A percentile compares a stretch with the other conserved stretches of the same genome.
Evolutionary conservation across 2,329 filamentous ascomycete genomes (phyloP).

Genomic region (Nothomitra cinnamomea): DNA sequence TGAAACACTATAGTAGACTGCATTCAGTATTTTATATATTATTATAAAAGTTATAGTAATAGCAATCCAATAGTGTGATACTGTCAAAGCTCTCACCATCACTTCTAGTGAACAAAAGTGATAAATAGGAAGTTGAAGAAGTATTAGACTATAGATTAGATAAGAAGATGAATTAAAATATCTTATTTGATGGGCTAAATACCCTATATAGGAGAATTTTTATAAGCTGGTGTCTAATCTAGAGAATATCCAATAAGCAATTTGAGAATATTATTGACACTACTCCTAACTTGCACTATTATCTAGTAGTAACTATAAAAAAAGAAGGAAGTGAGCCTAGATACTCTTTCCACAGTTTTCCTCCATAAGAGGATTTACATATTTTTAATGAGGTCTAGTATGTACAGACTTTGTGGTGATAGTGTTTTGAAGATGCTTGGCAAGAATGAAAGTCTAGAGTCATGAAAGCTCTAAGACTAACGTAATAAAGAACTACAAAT

Average conservation of each 20-base stretch:
- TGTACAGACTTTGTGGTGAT: no score
- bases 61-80: not conserved
- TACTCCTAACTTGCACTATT: not conserved
- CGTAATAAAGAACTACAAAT: no score
- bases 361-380: not conserved
- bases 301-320: not conserved
- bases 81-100: not conserved
- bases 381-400: not conserved
- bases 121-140: conserved; percentile 3
- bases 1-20: not conserved
- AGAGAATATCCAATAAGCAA: not conserved
- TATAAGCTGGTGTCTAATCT: conserved; percentile 7
- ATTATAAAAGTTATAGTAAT: not conserved
- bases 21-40: conserved; percentile 2
- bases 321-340: not conserved
- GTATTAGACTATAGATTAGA: not conserved
- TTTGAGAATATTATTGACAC: not conserved
- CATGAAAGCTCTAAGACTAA: no score
- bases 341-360: not conserved
- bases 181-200: conserved; percentile 9
- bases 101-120: not conserved
- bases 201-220: conserved; percentile 2
- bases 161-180: conserved; percentile 6
- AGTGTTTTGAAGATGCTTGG: no score
- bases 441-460: no score